These are phyloP conservation scores for Gliomastix tumulicola DNA, from an alignment of 2,329 filamentous ascomycete species.

Conservation along the genomic window DNA sequence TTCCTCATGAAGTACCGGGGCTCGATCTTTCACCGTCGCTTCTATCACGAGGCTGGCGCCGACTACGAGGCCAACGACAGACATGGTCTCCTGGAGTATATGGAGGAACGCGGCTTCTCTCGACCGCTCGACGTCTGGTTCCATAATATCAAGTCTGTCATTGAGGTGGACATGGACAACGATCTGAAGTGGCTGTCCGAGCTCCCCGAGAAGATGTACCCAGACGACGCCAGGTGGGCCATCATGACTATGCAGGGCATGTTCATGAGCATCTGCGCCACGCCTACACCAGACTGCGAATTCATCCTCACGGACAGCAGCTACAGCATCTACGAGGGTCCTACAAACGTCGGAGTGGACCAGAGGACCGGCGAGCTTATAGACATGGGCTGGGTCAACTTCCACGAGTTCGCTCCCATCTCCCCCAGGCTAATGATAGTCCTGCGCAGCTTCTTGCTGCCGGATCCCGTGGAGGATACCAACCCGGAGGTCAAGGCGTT, in stretches of 20 bases:
- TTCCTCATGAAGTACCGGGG: slow-evolving; percentile 37
- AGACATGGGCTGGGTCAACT: slow-evolving; percentile 2
- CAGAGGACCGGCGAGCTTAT: slow-evolving; percentile 6
- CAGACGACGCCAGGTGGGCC: slow-evolving; percentile 13
- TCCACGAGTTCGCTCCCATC: slow-evolving; percentile 20
- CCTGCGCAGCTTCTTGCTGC: slow-evolving; percentile 10
- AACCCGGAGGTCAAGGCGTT: slow-evolving; percentile 1
- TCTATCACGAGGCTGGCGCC: slow-evolving; percentile 18
- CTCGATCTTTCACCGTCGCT: slow-evolving; percentile 22
- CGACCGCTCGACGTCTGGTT: slow-evolving; percentile 19
- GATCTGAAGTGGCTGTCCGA: slow-evolving; percentile 10
- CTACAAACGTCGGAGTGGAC: slow-evolving; percentile 8
- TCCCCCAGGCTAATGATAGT: slow-evolving; percentile 18
- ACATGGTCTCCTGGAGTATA: slow-evolving; percentile 11
- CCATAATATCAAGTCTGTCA: slow-evolving; percentile 14
- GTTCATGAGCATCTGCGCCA: slow-evolving; percentile 30
- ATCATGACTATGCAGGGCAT: slow-evolving; percentile 40
- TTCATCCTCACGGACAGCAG: slow-evolving; percentile 13
- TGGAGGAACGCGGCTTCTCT: slow-evolving; percentile 11
- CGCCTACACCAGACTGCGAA: slow-evolving; percentile 9
- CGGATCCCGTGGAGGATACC: slow-evolving; percentile 12
- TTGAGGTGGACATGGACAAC: slow-evolving; percentile 16
- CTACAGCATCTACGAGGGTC: slow-evolving; percentile 17
- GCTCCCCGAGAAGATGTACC: slow-evolving; percentile 12
- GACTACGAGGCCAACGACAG: slow-evolving; percentile 21